Evolutionary conservation across 2,329 filamentous ascomycete species (phyloP).

Genomic region (Arthrobotrys musiformis): DNA sequence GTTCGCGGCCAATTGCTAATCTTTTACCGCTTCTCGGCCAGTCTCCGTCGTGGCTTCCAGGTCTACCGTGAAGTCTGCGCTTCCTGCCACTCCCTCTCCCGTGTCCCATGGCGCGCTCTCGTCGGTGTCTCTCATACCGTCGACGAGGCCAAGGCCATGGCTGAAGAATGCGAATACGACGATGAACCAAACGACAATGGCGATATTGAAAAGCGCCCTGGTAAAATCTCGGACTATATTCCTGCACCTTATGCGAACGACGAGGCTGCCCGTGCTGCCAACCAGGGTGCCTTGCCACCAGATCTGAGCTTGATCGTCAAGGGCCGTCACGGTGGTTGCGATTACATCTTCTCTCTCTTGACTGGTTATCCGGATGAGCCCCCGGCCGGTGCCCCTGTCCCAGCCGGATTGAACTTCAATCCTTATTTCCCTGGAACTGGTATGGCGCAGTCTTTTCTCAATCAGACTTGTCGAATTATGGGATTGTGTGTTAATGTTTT

Average conservation of each 20-base stretch:
- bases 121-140: slow-evolving; percentile 94
- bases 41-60: slow-evolving; percentile 98
- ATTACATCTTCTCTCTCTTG: slow-evolving; percentile 97
- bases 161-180: slow-evolving; percentile 98
- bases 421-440: slow-evolving; percentile 99
- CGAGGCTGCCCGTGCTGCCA: slow-evolving; percentile 95
- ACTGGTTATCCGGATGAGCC: slow-evolving; percentile 98
- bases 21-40: slow-evolving; percentile 63
- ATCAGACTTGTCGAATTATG: not conserved
- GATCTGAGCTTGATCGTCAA: slow-evolving; percentile 98
- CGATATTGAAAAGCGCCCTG: slow-evolving; percentile 96
- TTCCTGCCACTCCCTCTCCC: slow-evolving; percentile 94
- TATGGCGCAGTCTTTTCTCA: slow-evolving; percentile 60
- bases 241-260: slow-evolving; percentile 98
- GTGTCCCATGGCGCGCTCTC: slow-evolving; percentile 90
- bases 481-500: not conserved
- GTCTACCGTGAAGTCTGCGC: slow-evolving; percentile 99
- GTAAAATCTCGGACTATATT: slow-evolving; percentile 98
- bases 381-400: slow-evolving; percentile 85
- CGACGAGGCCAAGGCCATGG: slow-evolving; percentile 96
- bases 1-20: slow-evolving; percentile 2
- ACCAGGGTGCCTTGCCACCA: slow-evolving; percentile 96
- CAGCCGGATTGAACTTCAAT: slow-evolving; percentile 98
- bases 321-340: slow-evolving; percentile 94
- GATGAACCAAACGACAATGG: slow-evolving; percentile 97